These are phyloP conservation scores for Aspergillus melleus DNA, from an alignment of 2,329 filamentous ascomycete genomes.

Conservation along the genomic window DNA sequence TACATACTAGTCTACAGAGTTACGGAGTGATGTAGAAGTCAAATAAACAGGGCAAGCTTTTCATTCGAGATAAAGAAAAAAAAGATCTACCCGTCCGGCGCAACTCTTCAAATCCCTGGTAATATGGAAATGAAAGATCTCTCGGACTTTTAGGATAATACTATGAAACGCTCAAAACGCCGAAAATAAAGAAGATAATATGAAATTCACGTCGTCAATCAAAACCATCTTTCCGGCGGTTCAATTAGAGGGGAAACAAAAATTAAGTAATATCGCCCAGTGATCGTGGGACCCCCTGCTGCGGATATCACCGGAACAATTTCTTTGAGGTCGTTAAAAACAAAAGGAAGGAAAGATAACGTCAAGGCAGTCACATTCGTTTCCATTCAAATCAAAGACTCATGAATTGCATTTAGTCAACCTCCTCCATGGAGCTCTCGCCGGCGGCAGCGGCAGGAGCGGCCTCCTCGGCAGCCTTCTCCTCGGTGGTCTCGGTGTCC, in stretches of 20 bases:
- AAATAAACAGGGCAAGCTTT: conserved; percentile 7
- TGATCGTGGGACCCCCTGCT: conserved; percentile 6
- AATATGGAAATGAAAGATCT: conserved; percentile 8
- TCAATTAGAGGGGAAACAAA: conserved; percentile 11
- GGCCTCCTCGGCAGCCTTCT: conserved; percentile 56
- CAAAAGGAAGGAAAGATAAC: neutral
- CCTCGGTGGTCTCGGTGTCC: conserved; percentile 70
- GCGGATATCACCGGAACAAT: conserved; percentile 16
- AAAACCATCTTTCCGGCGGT: conserved; percentile 10
- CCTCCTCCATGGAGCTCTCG: conserved; percentile 99
- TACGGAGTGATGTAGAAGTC: neutral
- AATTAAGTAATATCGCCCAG: conserved; percentile 16
- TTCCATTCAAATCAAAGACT: conserved; percentile 13
- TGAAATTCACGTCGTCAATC: conserved; percentile 18
- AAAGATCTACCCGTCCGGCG: conserved; percentile 10
- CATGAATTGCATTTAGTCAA: conserved; percentile 68
- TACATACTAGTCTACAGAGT: no score
- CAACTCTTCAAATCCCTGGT: neutral
- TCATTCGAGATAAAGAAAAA: conserved; percentile 5
- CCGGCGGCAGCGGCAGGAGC: conserved; percentile 65
- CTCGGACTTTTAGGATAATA: conserved; percentile 11
- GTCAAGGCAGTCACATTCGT: conserved; percentile 14
- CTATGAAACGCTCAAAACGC: conserved; percentile 27
- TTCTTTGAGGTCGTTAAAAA: conserved; percentile 10
- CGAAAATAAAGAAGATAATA: conserved; percentile 6